Evolutionary conservation across 2,329 filamentous ascomycete species (phyloP).

Genomic region (Pestalotiopsis sp.): DNA sequence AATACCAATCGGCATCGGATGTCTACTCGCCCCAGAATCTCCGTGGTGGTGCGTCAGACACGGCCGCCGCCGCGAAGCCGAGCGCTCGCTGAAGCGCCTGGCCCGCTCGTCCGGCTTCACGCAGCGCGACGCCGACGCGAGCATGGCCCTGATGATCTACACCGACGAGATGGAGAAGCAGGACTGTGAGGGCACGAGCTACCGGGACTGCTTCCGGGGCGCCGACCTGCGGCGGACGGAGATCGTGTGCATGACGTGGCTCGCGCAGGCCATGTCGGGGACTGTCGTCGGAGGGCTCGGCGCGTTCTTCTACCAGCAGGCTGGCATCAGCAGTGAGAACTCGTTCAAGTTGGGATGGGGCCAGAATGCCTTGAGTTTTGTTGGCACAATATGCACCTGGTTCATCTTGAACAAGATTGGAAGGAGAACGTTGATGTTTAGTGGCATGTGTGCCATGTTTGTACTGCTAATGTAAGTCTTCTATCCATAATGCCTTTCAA

Average conservation of each 20-base stretch:
- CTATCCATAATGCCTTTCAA: slow-evolving; percentile 31
- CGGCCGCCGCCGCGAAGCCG: slow-evolving; percentile 66
- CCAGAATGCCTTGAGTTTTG: slow-evolving; percentile 39
- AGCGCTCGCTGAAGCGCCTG: slow-evolving; percentile 65
- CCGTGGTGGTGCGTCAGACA: slow-evolving; percentile 78
- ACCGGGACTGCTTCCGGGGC: slow-evolving; percentile 83
- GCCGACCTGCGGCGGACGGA: slow-evolving; percentile 78
- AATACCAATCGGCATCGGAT: slow-evolving; percentile 65
- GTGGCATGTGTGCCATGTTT: slow-evolving; percentile 42
- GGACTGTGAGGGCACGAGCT: slow-evolving; percentile 74
- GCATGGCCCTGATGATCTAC: slow-evolving; percentile 89
- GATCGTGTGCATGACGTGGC: slow-evolving; percentile 66
- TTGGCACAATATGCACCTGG: slow-evolving; percentile 46
- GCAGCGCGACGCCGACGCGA: slow-evolving; percentile 80
- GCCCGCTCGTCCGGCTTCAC: slow-evolving; percentile 65
- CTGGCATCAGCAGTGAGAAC: slow-evolving; percentile 33
- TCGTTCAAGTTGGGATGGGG: slow-evolving; percentile 38
- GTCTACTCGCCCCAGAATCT: slow-evolving; percentile 70
- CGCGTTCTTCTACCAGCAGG: slow-evolving; percentile 39
- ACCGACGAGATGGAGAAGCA: slow-evolving; percentile 80
- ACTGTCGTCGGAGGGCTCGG: slow-evolving; percentile 35
- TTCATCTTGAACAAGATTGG: slow-evolving; percentile 40
- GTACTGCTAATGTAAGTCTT: slow-evolving; percentile 39
- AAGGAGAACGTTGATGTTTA: slow-evolving; percentile 41
- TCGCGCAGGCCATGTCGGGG: slow-evolving; percentile 34